Evolutionary conservation across 1,139 yeast genomes (phyloP).

Genomic region (Geotrichum restrictum): DNA sequence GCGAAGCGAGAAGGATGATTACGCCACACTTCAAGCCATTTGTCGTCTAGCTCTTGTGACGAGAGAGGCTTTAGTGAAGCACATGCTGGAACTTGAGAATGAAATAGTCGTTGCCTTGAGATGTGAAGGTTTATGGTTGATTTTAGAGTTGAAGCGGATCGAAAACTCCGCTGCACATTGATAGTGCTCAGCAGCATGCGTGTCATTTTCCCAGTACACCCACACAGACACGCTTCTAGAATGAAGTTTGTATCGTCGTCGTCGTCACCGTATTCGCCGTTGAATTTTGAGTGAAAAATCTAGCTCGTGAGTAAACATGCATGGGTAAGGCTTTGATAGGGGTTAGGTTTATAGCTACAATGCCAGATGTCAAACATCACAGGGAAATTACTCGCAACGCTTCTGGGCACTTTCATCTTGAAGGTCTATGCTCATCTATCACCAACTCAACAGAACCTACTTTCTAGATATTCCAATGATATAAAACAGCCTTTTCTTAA

Average conservation of each 20-base stretch:
- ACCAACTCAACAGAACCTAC: background rate
- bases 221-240: too few species aligned
- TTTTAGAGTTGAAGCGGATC: background rate
- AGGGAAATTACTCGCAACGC: background rate
- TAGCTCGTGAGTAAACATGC: too few species aligned
- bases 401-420: too few species aligned
- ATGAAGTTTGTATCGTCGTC: background rate
- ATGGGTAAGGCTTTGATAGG: background rate
- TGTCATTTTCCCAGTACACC: background rate
- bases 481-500: too few species aligned
- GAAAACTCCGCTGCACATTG: background rate
- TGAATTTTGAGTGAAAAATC: too few species aligned
- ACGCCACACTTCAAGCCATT: slow-evolving; percentile 37
- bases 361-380: background rate
- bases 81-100: slow-evolving; percentile 1
- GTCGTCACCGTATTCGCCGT: too few species aligned
- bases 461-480: background rate
- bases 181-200: background rate
- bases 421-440: too few species aligned
- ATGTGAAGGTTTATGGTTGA: background rate
- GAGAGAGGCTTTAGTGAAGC: slow-evolving; percentile 17
- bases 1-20: slow-evolving; percentile 27
- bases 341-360: background rate
- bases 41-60: slow-evolving; percentile 28
- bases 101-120: background rate